Base-by-base conservation (phyloP, 1,284 basidiomycete genomes). In the Mixia osmundae region DNA sequence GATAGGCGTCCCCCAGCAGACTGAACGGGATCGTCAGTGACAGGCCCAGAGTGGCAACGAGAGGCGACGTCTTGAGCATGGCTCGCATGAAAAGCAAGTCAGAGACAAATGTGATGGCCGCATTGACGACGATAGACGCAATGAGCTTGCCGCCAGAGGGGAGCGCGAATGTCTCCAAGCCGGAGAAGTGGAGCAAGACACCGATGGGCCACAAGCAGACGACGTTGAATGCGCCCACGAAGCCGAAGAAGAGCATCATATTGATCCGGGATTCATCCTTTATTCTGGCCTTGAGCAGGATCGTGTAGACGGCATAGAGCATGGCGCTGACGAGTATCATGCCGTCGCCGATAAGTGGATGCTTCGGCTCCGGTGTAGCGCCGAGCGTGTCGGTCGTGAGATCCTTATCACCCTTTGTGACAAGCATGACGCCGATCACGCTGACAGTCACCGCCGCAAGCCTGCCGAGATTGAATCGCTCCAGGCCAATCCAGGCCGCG, bases 51-150 rank as follows among this genome's bases (percentile, higher is more conserved):
- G 89, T 97, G 10, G 82, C 85, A 16, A 89, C 76, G 45, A 56
- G 35, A 11, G 54, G 89, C 3, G 85, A 89, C 3, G 87, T 94
- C 63, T 91, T 94, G 44, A 97, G 68, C 85, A 95, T 94, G 4
- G 89, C 80, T 41, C 51, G 39, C 22, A 54, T 44, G 35, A 54
- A 57, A 28, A 47, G 25, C 14, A 40, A 27, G 23, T 39, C 38
- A 3, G 45, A 45, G 7, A 56, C 53, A 18, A 60, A 55, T 6
- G 58, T 59, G 41, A 60, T 58, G 22, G 37, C 37, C 7, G 48
- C 47, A 52, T 94, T 95, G 46, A 79, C 57, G 12, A 73, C 47
- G 30, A 94, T 64, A 3, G 71, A 73, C 3, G 60, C 56, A 55
- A 78, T 64, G 2, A 69, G 70, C 38, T 62, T 62, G 3, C 54